Percentiles rank a stretch among this genome's conserved stretches.
These are phyloP conservation scores for Geosmithia morbida DNA, from an alignment of 2,329 filamentous ascomycete species.

Conservation along the genomic window DNA sequence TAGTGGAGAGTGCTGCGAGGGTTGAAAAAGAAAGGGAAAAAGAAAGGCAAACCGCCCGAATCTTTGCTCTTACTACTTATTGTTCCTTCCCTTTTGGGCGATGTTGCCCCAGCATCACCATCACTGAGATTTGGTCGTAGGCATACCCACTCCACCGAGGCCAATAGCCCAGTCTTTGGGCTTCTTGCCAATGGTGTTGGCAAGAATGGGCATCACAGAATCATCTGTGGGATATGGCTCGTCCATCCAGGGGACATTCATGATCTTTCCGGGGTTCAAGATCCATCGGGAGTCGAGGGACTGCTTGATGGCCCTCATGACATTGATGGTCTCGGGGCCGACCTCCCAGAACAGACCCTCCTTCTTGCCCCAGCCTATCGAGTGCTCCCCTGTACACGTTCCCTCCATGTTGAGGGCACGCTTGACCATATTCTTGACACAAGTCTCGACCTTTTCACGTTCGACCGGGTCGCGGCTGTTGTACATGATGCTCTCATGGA, in stretches of 20 bases:
- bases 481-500: constrained; percentile 88
- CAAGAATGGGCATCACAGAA: constrained; percentile 1
- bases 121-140: neutral
- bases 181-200: neutral
- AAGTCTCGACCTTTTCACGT: constrained; percentile 60
- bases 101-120: neutral
- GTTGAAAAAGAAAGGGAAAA: no score
- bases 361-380: constrained; percentile 78
- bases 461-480: constrained; percentile 55
- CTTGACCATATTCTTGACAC: constrained; percentile 81
- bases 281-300: constrained; percentile 77
- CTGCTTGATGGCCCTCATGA: constrained; percentile 76
- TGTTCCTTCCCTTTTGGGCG: no score
- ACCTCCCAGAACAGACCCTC: constrained; percentile 65
- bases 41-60: no score
- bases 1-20: no score
- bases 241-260: constrained; percentile 43
- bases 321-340: constrained; percentile 62
- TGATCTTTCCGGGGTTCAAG: constrained; percentile 86
- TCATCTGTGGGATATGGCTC: constrained; percentile 3
- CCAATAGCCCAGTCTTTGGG: constrained; percentile 1
- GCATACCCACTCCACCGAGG: constrained; percentile 1
- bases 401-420: constrained; percentile 90
- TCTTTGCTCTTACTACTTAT: no score
- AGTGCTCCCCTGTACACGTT: constrained; percentile 82